A percentile compares a stretch with the other conserved stretches of the same genome.
phyloP scores from a whole-genome alignment of 371 early-diverging fungal species.

The Mucor plumbeus region DNA sequence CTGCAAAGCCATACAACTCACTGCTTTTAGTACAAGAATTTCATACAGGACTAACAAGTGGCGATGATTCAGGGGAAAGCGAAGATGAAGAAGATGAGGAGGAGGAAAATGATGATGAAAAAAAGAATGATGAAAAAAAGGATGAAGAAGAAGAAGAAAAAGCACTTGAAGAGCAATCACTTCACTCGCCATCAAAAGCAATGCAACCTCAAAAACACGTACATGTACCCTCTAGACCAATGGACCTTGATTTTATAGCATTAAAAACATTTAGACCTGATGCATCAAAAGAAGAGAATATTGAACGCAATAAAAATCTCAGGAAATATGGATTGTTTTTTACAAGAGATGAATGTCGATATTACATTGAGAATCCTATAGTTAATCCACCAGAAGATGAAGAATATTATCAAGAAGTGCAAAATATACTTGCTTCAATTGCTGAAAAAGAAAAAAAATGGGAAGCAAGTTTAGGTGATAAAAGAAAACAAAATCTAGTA shows the following conservation, averaged over 20 bases:
- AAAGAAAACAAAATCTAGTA: neutral
- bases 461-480: neutral
- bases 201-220: neutral
- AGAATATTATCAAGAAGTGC: neutral
- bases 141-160: neutral
- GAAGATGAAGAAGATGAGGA: neutral
- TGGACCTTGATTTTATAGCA: neutral
- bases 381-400: neutral
- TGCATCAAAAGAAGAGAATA: neutral
- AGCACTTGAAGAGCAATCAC: neutral
- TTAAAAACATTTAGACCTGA: neutral
- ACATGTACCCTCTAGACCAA: neutral
- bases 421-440: neutral
- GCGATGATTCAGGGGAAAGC: slow-evolving; percentile 5
- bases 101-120: neutral
- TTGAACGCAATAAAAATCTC: neutral
- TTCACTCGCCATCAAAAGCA: neutral
- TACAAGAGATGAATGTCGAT: neutral
- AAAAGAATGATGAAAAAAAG: neutral
- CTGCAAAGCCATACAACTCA: neutral
- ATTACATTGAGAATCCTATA: neutral
- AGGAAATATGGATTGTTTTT: neutral
- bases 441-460: neutral
- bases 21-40: neutral
- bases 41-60: slow-evolving; percentile 2